Percentiles rank a stretch among this genome's conserved stretches.
Evolutionary conservation across 306 rosid genomes (phyloP).

Genomic region (Castanopsis chinensis): DNA sequence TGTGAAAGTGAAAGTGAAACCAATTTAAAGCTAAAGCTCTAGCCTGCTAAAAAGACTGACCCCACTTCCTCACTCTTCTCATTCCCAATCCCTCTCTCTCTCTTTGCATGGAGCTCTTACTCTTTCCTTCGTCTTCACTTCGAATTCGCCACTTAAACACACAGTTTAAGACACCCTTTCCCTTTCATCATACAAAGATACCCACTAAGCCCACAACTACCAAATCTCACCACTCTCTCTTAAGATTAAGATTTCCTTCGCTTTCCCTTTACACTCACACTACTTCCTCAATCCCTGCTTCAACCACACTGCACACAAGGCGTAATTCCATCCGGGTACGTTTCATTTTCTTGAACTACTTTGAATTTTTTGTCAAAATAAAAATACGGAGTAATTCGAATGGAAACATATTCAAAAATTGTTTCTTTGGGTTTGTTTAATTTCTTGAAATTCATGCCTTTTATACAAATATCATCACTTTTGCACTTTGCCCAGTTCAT

Average conservation of each 20-base stretch:
- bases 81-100: background rate
- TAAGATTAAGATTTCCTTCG: conserved; percentile 31
- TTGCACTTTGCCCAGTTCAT: background rate
- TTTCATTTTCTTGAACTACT: background rate
- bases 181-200: conserved; percentile 14
- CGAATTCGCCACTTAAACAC: conserved; percentile 31
- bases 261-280: conserved; percentile 17
- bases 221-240: conserved; percentile 18
- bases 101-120: conserved; percentile 64
- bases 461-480: background rate
- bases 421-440: background rate
- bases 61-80: background rate
- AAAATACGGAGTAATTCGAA: too few relatives aligned
- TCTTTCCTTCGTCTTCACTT: conserved; percentile 31
- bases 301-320: conserved; percentile 15
- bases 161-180: background rate
- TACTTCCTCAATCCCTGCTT: conserved; percentile 21
- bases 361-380: too few relatives aligned
- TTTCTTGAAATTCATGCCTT: background rate
- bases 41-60: background rate
- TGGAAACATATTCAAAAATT: background rate
- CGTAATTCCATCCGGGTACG: conserved; percentile 55
- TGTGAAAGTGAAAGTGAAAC: background rate
- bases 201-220: conserved; percentile 8
- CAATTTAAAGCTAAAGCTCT: background rate